Evolutionary conservation across 108 stramenopile species (phyloP), one percentile per base, ranked within the genome.

Genomic region (Skeletonema menzelii): DNA sequence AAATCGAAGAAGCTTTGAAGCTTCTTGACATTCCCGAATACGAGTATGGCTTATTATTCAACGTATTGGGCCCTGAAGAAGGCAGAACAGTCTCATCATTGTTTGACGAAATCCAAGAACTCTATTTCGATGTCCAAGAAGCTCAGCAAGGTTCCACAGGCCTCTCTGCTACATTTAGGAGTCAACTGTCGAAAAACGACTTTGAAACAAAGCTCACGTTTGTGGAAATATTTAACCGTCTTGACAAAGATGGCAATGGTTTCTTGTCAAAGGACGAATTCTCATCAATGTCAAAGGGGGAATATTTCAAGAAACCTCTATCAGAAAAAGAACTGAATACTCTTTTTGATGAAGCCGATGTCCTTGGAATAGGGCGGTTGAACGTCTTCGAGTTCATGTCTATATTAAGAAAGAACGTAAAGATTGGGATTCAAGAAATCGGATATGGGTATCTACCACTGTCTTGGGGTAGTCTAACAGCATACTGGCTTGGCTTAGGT

Each of bases 301-400:
- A 56, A 0, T 71, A 78, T 56, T 71, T 78, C 12, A 78, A 78
- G 77, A 73, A 24, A 17, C 35, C 71, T 14, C 72, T 78, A 27
- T 73, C 65, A 59, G 53, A 72, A 31, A 20, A 65, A 37, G 76
- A 82, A 37, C 35, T 31, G 6, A 53, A 31, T 20, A 65, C 61
- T 22, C 34, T 77, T 12, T 82, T 77, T 44, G 76, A 60, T 17
- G 56, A 56, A 27, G 81, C 76, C 4, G 81, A 82, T 47, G 26
- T 66, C 2, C 65, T 72, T 58, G 44, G 56, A 12, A 22, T 7
- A 15, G 75, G 80, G n/a, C 32, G 75, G 24, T 38, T 82, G 4
- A 76, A 82, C 14, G 69, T 82, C 12, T 82, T 82, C 26, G 62
- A 76, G 37, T 82, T 82, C 38, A 82, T 82, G 80, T 72, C 63